Base-by-base conservation (phyloP, 352 stramenopile genomes). In the Globisporangium paddicum region DNA sequence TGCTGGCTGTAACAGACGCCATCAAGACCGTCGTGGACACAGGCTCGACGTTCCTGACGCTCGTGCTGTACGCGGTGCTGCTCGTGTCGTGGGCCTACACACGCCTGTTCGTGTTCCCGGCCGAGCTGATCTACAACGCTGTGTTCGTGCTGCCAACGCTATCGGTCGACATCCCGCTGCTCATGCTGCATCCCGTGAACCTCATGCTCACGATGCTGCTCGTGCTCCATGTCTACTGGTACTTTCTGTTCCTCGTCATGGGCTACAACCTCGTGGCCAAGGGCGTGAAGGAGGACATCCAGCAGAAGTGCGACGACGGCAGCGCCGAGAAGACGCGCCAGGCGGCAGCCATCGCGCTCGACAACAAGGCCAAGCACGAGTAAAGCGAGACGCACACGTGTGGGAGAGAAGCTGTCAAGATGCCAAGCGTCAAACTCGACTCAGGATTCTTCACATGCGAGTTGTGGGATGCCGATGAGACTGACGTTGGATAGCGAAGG, bases 21-120 rank as follows among this genome's bases (percentile, higher is more conserved):
- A 87, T 89, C 65, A 89, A 89, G 71, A 72, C 71, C 41, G 67
- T 86, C 49, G 79, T 89, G 48, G 79, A 89, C 63, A 75, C 67
- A 2, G 67, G 67, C 30, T 68, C 65, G 47, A 78, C 70, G n/a
- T 51, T 48, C 44, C 54, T 78, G 11, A 63, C 66, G 18, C 34
- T 78, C 45, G 46, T 68, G n/a, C 66, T 75, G 60, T 78, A 78
- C 55, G 11, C 71, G 7, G 47, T 55, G 35, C 60, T 78, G 54
- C 63, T 78, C 14, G 67, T 60, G 48, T 67, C 70, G 41, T 78
- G 70, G 70, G 70, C 40, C 11, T 78, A 72, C 58, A 65, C 68
- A 46, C 70, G 70, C 1, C 57, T 78, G 19, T 78, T 62, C 51
- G 70, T 78, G 28, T 75, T 71, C 61, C 70, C 70, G 9, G 47